phyloP scores from a whole-genome alignment of 345 rosid species.

The Hibiscus tridactylites region DNA sequence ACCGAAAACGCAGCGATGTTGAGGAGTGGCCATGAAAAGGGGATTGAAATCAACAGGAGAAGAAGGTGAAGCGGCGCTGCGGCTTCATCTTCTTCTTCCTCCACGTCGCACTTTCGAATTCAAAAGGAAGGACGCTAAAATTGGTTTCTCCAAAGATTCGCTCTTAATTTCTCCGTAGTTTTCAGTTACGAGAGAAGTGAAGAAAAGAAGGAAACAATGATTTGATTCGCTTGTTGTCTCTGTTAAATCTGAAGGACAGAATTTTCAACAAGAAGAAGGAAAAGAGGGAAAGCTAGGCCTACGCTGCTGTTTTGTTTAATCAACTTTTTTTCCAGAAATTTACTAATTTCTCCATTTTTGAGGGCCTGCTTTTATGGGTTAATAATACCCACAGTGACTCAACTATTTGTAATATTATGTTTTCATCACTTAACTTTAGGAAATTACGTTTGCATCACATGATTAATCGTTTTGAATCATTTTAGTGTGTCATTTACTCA shows the following conservation, averaged over 20 bases:
- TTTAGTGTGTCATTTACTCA: too few species aligned
- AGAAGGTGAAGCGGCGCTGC: conserved; percentile 61
- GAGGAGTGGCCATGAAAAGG: conserved; percentile 77
- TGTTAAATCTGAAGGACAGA: background rate
- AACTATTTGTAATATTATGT: too few species aligned
- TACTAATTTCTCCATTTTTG: too few species aligned
- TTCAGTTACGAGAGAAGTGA: background rate
- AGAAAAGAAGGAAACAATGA: background rate
- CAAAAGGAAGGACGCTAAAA: background rate
- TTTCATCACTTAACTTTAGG: too few species aligned
- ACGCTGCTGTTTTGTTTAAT: background rate
- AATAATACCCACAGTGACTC: too few species aligned
- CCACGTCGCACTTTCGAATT: conserved; percentile 9
- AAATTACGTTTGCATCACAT: too few species aligned
- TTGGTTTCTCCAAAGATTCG: background rate
- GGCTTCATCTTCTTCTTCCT: conserved; percentile 63
- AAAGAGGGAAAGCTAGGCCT: too few species aligned
- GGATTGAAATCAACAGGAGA: conserved; percentile 31
- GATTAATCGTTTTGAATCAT: too few species aligned
- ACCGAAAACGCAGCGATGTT: conserved; percentile 97
- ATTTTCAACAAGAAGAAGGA: background rate
- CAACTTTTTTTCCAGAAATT: background rate
- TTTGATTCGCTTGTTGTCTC: background rate
- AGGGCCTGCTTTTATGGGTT: too few species aligned
- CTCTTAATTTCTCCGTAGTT: background rate